Evolutionary conservation across 1,139 yeast genomes (phyloP), one percentile per base, ranked within the genome.

Genomic region (Petasospora fabianii): DNA sequence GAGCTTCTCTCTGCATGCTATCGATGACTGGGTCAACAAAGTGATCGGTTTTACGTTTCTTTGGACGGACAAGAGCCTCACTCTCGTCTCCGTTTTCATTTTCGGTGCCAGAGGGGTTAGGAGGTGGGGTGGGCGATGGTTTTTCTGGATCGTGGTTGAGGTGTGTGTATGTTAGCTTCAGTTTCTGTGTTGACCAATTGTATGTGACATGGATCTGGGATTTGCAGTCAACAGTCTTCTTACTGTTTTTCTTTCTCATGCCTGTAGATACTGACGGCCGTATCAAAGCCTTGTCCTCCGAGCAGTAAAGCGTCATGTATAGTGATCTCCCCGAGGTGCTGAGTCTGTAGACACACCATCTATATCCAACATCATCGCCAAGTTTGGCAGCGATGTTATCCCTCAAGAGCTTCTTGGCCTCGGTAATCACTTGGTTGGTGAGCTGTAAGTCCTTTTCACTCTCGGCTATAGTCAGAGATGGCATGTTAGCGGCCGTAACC

Each of bases 301-400:
- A 29, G 24, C 42, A 39, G 30, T 35, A 35, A n/a, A 39, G 17
- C 16, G 42, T 39, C 32, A 33, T 33, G 28, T 39, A 39, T 2
- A 35, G 13, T 15, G 42, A 19, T 2, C 11, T 27, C 8, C 24
- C 37, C 1, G 36, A 22, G 5, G 39, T 24, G 13, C 32, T 39
- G 13, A 39, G 30, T n/a, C 42, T 30, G 21, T 39, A 39, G 2
- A 33, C 27, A 17, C 39, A 34, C 42, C 42, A 39, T 20, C 33
- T 39, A 24, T 34, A 34, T 1, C 33, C 37, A 7, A 12, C n/a
- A 1, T 7, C 5, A 6, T 18, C 21, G 5, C 27, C 12, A 6
- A 39, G 10, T n/a, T 26, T 16, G 1, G 19, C 15, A 3, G 34
- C 35, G 6, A 39, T 20, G 6, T 14, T 6, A 10, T 35, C 36